These are phyloP conservation scores for Suillus paluster DNA, from an alignment of 768 basidiomycete species.

Conservation along the genomic window DNA sequence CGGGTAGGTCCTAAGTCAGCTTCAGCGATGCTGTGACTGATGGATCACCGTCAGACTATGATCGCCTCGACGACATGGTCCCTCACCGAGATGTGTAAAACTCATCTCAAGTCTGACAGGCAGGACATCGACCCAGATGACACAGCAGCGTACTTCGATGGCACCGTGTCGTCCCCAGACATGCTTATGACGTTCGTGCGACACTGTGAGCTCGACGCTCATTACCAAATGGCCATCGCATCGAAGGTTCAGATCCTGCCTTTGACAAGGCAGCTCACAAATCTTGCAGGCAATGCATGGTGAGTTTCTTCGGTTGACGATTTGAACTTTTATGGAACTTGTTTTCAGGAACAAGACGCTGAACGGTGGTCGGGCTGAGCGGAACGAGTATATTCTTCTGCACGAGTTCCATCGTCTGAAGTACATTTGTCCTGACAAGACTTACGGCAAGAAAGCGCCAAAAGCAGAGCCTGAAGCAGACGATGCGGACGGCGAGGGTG, in stretches of 20 bases:
- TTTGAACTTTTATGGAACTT: neutral
- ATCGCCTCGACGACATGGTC: constrained; percentile 99
- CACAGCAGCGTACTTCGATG: constrained; percentile 88
- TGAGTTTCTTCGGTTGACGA: constrained; percentile 38
- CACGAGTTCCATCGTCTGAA: constrained; percentile 98
- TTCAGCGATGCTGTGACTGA: neutral
- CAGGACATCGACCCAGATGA: constrained; percentile 98
- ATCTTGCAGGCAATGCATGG: constrained; percentile 97
- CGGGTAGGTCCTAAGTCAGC: constrained; percentile 57
- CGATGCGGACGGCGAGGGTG: constrained; percentile 56
- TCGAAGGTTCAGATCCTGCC: constrained; percentile 93
- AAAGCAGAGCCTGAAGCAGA: constrained; percentile 56
- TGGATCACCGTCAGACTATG: constrained; percentile 67
- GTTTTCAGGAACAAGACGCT: constrained; percentile 88
- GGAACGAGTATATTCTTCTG: constrained; percentile 97
- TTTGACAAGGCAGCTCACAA: constrained; percentile 91
- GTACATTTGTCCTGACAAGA: constrained; percentile 96
- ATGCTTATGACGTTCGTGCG: constrained; percentile 85
- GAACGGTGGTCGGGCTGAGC: constrained; percentile 96
- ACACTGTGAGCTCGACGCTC: constrained; percentile 95
- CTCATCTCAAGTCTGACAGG: constrained; percentile 82
- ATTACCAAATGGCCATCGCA: constrained; percentile 96
- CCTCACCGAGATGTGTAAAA: constrained; percentile 93
- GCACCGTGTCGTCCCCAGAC: constrained; percentile 74
- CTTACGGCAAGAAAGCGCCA: constrained; percentile 74